Percentiles rank a stretch among this genome's conserved stretches.
These are phyloP conservation scores for Tricholoma hemisulphureum DNA, from an alignment of 768 basidiomycete genomes.

Conservation along the genomic window DNA sequence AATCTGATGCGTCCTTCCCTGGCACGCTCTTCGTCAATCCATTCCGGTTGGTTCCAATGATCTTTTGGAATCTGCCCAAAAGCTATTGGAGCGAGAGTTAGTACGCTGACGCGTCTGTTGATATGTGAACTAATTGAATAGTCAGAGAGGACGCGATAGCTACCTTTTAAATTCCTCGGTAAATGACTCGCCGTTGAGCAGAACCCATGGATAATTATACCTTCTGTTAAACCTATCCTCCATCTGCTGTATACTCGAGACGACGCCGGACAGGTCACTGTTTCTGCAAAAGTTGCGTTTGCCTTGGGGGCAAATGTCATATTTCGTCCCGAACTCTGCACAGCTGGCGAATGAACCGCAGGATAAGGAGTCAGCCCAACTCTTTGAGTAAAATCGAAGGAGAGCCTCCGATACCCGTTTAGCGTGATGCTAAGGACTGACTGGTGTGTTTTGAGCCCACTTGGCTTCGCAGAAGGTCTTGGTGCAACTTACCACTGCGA, in stretches of 20 bases:
- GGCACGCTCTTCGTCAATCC: slow-evolving; percentile 75
- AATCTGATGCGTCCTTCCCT: slow-evolving; percentile 57
- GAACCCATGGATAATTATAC: slow-evolving; percentile 77
- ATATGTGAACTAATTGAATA: neutral
- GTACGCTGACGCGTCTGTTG: slow-evolving; percentile 45
- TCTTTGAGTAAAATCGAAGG: neutral
- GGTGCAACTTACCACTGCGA: slow-evolving; percentile 41
- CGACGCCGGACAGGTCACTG: too few relatives aligned
- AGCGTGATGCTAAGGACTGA: neutral
- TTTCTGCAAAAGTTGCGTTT: slow-evolving; percentile 75
- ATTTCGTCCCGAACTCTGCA: neutral
- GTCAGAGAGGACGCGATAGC: slow-evolving; percentile 10
- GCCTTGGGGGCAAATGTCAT: slow-evolving; percentile 35
- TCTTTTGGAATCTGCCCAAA: slow-evolving; percentile 73
- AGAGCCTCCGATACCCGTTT: neutral
- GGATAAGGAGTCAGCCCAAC: neutral
- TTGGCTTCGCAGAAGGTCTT: neutral
- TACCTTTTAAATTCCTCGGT: slow-evolving; percentile 69
- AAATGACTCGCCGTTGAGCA: slow-evolving; percentile 81
- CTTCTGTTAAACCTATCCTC: slow-evolving; percentile 85
- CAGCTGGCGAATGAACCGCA: neutral
- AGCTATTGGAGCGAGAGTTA: slow-evolving; percentile 57
- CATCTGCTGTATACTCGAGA: slow-evolving; percentile 64
- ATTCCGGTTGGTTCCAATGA: slow-evolving; percentile 81
- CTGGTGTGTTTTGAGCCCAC: neutral